Base-by-base conservation (phyloP, 176 grass and related monocot species). In the Triticum urartu region DNA sequence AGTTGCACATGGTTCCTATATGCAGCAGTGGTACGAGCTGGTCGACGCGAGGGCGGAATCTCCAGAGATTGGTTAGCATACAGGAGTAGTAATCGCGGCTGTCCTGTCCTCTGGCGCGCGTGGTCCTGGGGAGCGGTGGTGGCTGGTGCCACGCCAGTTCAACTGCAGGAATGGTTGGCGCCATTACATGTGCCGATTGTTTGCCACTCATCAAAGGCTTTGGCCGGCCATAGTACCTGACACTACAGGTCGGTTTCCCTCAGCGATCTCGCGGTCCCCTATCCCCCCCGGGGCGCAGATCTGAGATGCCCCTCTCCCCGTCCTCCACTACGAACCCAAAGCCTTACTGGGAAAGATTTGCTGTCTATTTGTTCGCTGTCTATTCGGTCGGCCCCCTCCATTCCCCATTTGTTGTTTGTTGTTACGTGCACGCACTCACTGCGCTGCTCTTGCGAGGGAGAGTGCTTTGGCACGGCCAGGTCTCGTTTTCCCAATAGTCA, bases 281-380 rank as follows among this genome's bases (percentile, higher is more conserved):
- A 10, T 11, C 38, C 50, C 5, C 61, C 28, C 20, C 1, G 6
- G 38, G 3, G 28, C 52, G 88, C 84, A 88, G 81, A 88, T 91
- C 89, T 87, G 81, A 91, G 89, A 87, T 87, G 89, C 68, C 3
- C 7, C 6, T 7, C 17, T 17, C 17, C 17, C 18, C 52, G 17
- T 30, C 39, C 77, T 80, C 76, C 81, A 38, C 68, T 80, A 40
- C 14, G 12, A 84, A 52, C 60, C 79, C 86, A 64, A 54, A 72
- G 62, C 85, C 48, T 47, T 47, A 14, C 85, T 50, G 68, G 73
- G 72, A 77, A 45, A 20, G 81, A 88, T 81, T 91, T 88, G 81
- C 61, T 91, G 69, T 40, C 85, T 75, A 81, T 88, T 91, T 76
- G 81, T 81, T 88, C 24, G 69, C 81, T 91, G 80, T 91, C 85